Evolutionary conservation across 495 filamentous ascomycete genomes (phyloP), one percentile per base, ranked within the genome.

Genomic region (Coniosporium apollinis): DNA sequence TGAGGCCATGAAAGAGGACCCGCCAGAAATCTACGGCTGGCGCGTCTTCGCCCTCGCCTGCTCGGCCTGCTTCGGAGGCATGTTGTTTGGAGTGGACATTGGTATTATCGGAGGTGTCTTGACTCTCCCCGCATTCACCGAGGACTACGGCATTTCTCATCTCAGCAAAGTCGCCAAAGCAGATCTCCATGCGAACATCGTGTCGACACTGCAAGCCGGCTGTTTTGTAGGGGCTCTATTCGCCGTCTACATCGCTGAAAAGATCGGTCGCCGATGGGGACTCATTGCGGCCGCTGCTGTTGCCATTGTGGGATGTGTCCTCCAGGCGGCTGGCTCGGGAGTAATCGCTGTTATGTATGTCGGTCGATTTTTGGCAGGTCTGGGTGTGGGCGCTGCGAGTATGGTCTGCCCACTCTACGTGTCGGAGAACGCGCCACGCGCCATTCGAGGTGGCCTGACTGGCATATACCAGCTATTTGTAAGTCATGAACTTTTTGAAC

Each of bases 1-100:
- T 70, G 76, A 82, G 42, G 72, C 79, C 28, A 82, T 82, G 73
- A 76, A 67, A 56, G 58, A 56, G 30, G 77, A 79, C 47, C 78
- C 79, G 8, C 65, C 64, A 37, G 73, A 84, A 59, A 80, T 85
- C 47, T 85, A 85, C 45, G 76, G 76, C 42, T 83, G 78, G 78
- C 69, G 77, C 38, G 73, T 78, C 14, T 82, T 73, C 43, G 52
- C 69, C 22, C 56, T 83, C 20, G 74, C 78, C 15, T 76, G 68
- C 38, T 78, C 76, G 30, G 73, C 78, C 39, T 82, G 79, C 56
- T 85, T 80, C 41, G 79, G 78, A 26, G 79, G 78, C 41, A 81
- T 77, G 69, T 64, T 74, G 18, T 77, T 79, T 34, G 74, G 74
- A 16, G 70, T 74, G 65, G 56, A 61, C 42, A 74, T 69, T 41